Evolutionary conservation across 2,329 filamentous ascomycete species (phyloP), one percentile per base, ranked within the genome.

Genomic region (Macroventuria anomochaeta): DNA sequence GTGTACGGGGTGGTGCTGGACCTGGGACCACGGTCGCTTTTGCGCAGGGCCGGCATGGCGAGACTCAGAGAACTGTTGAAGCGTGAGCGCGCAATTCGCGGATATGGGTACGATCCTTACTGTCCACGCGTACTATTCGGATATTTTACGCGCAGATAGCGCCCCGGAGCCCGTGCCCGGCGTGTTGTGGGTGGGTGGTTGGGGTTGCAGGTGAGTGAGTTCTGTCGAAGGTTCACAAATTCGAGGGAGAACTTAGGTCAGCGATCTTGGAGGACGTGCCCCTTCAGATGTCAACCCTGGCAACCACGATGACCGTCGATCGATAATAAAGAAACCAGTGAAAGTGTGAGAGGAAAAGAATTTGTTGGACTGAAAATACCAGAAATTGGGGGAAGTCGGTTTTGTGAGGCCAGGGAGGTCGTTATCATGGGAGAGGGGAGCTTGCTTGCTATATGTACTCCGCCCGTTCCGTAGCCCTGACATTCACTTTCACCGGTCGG

Each of bases 21-120:
- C 48, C 62, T 57, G 55, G 47, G 67, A 71, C 59, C 65, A 67
- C 66, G 70, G 69, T 53, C 70, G 64, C 60, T 68, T 59, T 74
- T 71, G 58, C 74, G 71, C 60, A 73, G 65, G 52, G 73, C 64
- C 63, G 74, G 70, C 72, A 74, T 75, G 60, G 65, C 68, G 65
- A 46, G 34, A 64, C 57, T 52, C 47, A 53, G 53, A 53, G 62
- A 59, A 64, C 69, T 72, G 61, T 50, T 55, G 46, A 52, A 67
- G 68, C 64, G 63, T 73, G 52, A 73, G 70, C 65, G 66, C 55
- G 62, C 54, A 64, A 63, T 47, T 52, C 53, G 43, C 53, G 52
- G 53, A 49, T 15, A 21, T 31, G 26, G 47, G 33, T 15, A 46
- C 21, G 42, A 46, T 54, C 56, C 26, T 61, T 62, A 65, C 59